phyloP scores from a whole-genome alignment of 352 stramenopile genomes.

The Globisporangium cystogenes region DNA sequence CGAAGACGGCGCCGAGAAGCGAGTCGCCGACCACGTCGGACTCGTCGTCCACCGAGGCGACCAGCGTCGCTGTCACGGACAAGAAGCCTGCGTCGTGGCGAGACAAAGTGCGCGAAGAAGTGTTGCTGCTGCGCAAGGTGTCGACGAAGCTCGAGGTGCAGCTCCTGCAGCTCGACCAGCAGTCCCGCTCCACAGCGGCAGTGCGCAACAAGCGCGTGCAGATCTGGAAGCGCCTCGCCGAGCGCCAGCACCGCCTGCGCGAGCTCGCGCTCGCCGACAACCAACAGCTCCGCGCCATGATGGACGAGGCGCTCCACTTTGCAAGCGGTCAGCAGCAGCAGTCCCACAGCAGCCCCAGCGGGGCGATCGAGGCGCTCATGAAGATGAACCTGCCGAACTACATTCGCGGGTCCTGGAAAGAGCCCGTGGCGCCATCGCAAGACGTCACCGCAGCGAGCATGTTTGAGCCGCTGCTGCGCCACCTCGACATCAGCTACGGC shows the following conservation, averaged over 20 bases:
- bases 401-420: neutral
- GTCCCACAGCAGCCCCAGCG: neutral
- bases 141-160: conserved; percentile 3
- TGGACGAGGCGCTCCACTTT: neutral
- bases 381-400: conserved; percentile 3
- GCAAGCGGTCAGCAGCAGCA: neutral
- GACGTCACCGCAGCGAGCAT: neutral
- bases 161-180: conserved; percentile 1
- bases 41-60: neutral
- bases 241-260: conserved; percentile 5
- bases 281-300: conserved; percentile 10
- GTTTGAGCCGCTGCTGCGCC: conserved; percentile 1
- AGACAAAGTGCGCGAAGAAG: conserved; percentile 5
- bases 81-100: neutral
- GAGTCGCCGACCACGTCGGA: neutral
- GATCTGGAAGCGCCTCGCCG: conserved; percentile 1
- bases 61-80: neutral
- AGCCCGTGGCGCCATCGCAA: neutral
- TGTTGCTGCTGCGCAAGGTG: neutral
- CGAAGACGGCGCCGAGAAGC: neutral
- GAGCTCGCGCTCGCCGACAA: conserved; percentile 4
- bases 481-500: conserved; percentile 1
- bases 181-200: neutral
- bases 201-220: conserved; percentile 1
- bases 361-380: neutral